phyloP scores from a whole-genome alignment of 164 flowering plant genomes.

The Sextonia rubra region DNA sequence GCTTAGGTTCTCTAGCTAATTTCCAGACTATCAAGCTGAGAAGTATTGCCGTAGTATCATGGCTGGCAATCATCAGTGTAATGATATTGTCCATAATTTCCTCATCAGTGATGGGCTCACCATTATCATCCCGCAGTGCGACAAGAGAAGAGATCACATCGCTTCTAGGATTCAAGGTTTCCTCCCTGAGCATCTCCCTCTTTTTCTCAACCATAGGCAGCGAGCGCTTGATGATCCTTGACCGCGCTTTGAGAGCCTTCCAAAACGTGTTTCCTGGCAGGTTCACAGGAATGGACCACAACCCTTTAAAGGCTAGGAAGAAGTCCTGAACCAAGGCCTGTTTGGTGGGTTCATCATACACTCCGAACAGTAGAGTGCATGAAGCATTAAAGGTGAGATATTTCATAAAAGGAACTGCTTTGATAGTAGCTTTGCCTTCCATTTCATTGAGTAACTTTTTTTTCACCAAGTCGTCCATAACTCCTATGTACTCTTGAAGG shows the following conservation, averaged over 20 bases:
- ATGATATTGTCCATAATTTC: conserved; percentile 13
- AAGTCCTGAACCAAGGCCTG: conserved; percentile 15
- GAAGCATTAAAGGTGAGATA: conserved; percentile 18
- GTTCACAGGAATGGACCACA: conserved; percentile 19
- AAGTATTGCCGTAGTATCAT: conserved; percentile 20
- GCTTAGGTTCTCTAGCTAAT: conserved; percentile 13
- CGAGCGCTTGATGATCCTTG: conserved; percentile 9
- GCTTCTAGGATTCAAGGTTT: conserved; percentile 3
- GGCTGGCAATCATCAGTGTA: conserved; percentile 10
- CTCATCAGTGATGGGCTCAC: conserved; percentile 9
- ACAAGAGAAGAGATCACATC: conserved; percentile 17
- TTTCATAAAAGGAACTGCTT: conserved; percentile 11
- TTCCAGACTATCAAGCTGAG: conserved; percentile 20
- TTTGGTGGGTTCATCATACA: conserved; percentile 9
- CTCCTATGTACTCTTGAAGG: conserved; percentile 14
- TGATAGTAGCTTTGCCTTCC: conserved; percentile 9
- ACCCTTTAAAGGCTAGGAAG: conserved; percentile 6
- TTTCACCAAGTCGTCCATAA: conserved; percentile 16
- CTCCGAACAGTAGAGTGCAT: conserved; percentile 17
- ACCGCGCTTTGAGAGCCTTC: conserved; percentile 11
- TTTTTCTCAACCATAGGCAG: conserved; percentile 12
- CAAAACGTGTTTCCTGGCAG: conserved; percentile 16
- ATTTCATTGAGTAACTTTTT: conserved; percentile 2
- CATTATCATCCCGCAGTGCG: conserved; percentile 10
- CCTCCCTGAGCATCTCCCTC: conserved; percentile 11